These are phyloP conservation scores for Aspergillus floridensis DNA, from an alignment of 2,329 filamentous ascomycete species.

Conservation along the genomic window DNA sequence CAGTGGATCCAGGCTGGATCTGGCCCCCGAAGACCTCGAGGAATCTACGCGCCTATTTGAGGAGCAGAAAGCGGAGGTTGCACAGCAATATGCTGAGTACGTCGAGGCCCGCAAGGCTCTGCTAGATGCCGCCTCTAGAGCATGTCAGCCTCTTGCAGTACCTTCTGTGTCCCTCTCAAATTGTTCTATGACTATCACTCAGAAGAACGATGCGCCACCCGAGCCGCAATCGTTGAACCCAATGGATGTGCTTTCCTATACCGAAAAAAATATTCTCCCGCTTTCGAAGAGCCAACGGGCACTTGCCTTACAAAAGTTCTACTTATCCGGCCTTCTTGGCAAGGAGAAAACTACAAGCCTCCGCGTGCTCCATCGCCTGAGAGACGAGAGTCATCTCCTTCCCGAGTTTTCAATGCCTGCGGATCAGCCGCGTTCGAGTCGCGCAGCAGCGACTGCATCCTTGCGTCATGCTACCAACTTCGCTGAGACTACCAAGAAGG, in stretches of 20 bases:
- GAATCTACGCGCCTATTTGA: slow-evolving; percentile 30
- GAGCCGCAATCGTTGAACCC: slow-evolving; percentile 23
- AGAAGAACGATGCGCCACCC: slow-evolving; percentile 11
- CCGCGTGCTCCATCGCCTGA: slow-evolving; percentile 39
- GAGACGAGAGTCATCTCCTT: slow-evolving; percentile 44
- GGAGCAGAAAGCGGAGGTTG: slow-evolving; percentile 33
- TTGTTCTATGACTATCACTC: slow-evolving; percentile 15
- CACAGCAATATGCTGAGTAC: slow-evolving; percentile 37
- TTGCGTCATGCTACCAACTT: slow-evolving; percentile 18
- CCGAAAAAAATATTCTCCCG: slow-evolving; percentile 33
- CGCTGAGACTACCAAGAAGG: slow-evolving; percentile 21
- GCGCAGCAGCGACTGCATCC: slow-evolving; percentile 29
- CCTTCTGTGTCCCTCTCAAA: slow-evolving; percentile 22
- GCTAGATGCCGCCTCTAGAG: slow-evolving; percentile 35
- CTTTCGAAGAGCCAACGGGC: slow-evolving; percentile 37
- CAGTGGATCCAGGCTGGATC: slow-evolving; percentile 23
- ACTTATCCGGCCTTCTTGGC: slow-evolving; percentile 35
- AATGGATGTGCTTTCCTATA: slow-evolving; percentile 32
- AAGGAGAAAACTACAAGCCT: slow-evolving; percentile 39
- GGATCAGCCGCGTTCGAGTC: slow-evolving; percentile 37
- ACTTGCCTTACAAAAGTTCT: slow-evolving; percentile 38
- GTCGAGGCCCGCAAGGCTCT: slow-evolving; percentile 36
- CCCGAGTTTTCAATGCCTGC: slow-evolving; percentile 40
- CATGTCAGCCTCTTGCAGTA: slow-evolving; percentile 33
- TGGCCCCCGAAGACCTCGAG: slow-evolving; percentile 30